Base-by-base conservation (phyloP, 352 stramenopile genomes). In the Thraustochytrium striatum region DNA sequence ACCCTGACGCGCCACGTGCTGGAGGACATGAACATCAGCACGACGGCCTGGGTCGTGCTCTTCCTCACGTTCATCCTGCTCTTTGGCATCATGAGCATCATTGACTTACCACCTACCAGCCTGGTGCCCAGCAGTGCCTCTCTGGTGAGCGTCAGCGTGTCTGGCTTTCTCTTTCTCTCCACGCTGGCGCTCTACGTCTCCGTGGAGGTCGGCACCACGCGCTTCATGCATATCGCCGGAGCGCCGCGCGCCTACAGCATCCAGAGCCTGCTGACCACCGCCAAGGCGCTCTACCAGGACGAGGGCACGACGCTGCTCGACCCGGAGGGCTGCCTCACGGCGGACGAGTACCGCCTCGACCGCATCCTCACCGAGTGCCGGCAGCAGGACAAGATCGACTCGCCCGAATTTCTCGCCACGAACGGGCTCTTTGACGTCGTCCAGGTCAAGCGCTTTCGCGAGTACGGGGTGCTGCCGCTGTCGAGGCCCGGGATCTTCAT, bases 341-440 rank as follows among this genome's bases (percentile, higher is more conserved):
- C 59, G 16, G 59, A 70, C 30, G 59, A 70, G 38, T 33, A 53
- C 9, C 59, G 59, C 38, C 59, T 70, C 7, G 59, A 70, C 30
- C 35, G 53, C 3, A 55, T 70, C 30, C 36, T 70, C 19, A 11
- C 11, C 5, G 59, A 70, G 59, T 25, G 8, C 35, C 9, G 2
- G 25, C 35, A 38, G 5, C 59, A 70, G 25, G 59, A 70, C 59
- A 70, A 70, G 59, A 9, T 70, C 3, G 35, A 53, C 38, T 70
- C 59, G 3, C 25, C 59, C 3, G 59, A 70, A 2, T 70, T 52
- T 52, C 35, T 38, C 9, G 41, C 59, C 11, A 5, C 19, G 21
- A 9, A 70, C 41, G 9, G 50, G 5, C 50, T 70, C 41, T 5
- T 70, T 2, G 59, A 70, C 59, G 53, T 47, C 19, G 53, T 70